These are phyloP conservation scores for Schrenkiella parvula DNA, from an alignment of 345 rosid genomes.

Conservation along the genomic window DNA sequence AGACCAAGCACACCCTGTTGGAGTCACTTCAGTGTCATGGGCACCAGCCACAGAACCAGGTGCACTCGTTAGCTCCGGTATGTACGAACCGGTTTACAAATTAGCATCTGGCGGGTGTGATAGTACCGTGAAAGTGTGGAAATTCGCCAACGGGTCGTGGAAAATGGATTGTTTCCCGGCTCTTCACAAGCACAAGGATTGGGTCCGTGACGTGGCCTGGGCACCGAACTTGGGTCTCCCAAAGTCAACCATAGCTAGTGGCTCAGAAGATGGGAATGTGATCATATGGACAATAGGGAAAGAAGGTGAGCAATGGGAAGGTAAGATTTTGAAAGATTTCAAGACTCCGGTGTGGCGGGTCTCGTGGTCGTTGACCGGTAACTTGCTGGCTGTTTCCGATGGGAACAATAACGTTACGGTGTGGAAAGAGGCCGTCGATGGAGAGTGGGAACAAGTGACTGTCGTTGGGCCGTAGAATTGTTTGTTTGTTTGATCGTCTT, in stretches of 20 bases:
- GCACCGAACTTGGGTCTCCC: slow-evolving; percentile 68
- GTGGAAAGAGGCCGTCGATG: slow-evolving; percentile 63
- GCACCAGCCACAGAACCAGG: slow-evolving; percentile 62
- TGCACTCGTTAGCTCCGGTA: slow-evolving; percentile 47
- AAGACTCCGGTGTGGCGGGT: slow-evolving; percentile 58
- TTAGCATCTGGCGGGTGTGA: slow-evolving; percentile 62
- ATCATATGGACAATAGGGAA: slow-evolving; percentile 51
- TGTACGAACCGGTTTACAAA: slow-evolving; percentile 50
- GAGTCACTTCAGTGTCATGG: slow-evolving; percentile 67
- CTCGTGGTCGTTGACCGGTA: slow-evolving; percentile 64
- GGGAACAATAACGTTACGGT: slow-evolving; percentile 50
- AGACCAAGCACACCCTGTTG: slow-evolving; percentile 65
- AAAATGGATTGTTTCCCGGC: slow-evolving; percentile 61
- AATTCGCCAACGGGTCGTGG: slow-evolving; percentile 50
- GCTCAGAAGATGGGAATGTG: slow-evolving; percentile 61
- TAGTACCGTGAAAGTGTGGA: slow-evolving; percentile 61
- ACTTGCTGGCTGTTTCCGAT: slow-evolving; percentile 54
- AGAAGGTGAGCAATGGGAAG: slow-evolving; percentile 66
- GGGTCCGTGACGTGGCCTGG: slow-evolving; percentile 76
- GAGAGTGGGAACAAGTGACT: slow-evolving; percentile 57
- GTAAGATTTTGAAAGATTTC: slow-evolving; percentile 55
- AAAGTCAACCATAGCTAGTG: slow-evolving; percentile 60
- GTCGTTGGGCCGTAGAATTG: slow-evolving; percentile 42
- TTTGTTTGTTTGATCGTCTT: neutral
- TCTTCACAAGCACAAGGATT: slow-evolving; percentile 53